Base-by-base conservation (phyloP, 768 basidiomycete species). In the Holtermanniella nyarrowii region DNA sequence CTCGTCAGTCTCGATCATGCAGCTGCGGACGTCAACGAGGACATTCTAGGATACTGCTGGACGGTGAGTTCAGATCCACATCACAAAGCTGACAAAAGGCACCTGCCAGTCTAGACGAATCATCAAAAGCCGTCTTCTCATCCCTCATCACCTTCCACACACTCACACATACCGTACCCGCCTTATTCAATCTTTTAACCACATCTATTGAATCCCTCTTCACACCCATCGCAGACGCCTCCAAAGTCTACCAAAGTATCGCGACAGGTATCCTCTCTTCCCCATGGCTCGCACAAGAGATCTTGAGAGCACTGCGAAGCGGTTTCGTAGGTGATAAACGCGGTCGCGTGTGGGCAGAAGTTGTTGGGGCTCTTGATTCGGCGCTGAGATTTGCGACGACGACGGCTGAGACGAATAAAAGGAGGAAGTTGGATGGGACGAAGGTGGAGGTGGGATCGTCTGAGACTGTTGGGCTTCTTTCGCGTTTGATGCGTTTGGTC, bases 1-100 rank as follows among this genome's bases (percentile, higher is more conserved):
- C 50, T 58, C 18, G 60, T 58, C 26, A 41, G 27, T 16, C 45
- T 62, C n/a, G 57, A 58, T 45, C 60, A 62, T 42, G 50, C 41
- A n/a, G 42, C 46, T 10, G 44, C 60, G 2, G 20, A 43, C 18
- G 23, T 62, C 5, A 44, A 51, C 14, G 13, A 44, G 14, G 46
- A 52, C 18, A 50, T 53, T 1, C 37, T 62, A 5, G 46, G 50
- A 42, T 62, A 52, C 52, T 59, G 57, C 31, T 41, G 58, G 20
- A 55, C 57, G 3, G 60, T 62, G 42, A 54, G 60, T 59, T 18
- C 1, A 18, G 42, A 10, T 13, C 3, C 26, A 4, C 22, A 27
- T 31, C 26, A 16, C 31, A 7, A 7, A 16, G 31, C 54, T 55
- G 42, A 45, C 40, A 13, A 22, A 39, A 58, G 57, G 42, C 50